These are phyloP conservation scores for Xylaria sp. DNA, from an alignment of 2,329 filamentous ascomycete species.

Conservation along the genomic window DNA sequence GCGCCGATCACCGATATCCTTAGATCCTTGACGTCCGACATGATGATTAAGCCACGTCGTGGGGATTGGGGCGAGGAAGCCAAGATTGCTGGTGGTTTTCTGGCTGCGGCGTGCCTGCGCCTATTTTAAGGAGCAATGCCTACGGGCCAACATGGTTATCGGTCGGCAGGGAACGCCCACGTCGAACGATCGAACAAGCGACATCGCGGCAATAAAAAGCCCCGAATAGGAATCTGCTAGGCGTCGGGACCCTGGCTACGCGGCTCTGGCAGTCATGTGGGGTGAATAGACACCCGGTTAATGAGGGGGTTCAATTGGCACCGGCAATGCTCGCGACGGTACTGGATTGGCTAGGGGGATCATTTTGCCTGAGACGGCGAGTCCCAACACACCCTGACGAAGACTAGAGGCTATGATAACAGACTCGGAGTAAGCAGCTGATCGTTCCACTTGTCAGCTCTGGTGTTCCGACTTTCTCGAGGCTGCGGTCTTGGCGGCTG, in stretches of 20 bases:
- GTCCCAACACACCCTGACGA: neutral
- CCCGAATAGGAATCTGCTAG: constrained; percentile 7
- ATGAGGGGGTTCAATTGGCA: constrained; percentile 36
- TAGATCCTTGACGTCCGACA: constrained; percentile 44
- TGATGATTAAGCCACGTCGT: constrained; percentile 26
- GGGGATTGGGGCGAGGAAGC: neutral
- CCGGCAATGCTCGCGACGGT: constrained; percentile 29
- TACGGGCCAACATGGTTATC: neutral
- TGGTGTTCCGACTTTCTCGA: too few relatives aligned
- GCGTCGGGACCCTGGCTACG: neutral
- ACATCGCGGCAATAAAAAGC: constrained; percentile 24
- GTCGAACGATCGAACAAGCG: neutral
- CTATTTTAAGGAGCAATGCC: constrained; percentile 15
- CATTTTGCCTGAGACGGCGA: constrained; percentile 32
- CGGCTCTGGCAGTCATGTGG: constrained; percentile 25
- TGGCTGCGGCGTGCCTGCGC: neutral
- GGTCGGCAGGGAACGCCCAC: constrained; percentile 2
- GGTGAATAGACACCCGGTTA: constrained; percentile 35
- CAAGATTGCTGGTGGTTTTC: neutral
- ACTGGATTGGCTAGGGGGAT: constrained; percentile 33
- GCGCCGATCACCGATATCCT: constrained; percentile 55
- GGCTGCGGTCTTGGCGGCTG: too few relatives aligned
- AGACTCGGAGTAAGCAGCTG: neutral
- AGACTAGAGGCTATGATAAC: neutral
- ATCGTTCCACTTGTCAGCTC: too few relatives aligned